Percentiles rank a stretch among this genome's conserved stretches.
phyloP scores from a whole-genome alignment of 2,329 filamentous ascomycete genomes.

The Verticillium nonalfalfae region DNA sequence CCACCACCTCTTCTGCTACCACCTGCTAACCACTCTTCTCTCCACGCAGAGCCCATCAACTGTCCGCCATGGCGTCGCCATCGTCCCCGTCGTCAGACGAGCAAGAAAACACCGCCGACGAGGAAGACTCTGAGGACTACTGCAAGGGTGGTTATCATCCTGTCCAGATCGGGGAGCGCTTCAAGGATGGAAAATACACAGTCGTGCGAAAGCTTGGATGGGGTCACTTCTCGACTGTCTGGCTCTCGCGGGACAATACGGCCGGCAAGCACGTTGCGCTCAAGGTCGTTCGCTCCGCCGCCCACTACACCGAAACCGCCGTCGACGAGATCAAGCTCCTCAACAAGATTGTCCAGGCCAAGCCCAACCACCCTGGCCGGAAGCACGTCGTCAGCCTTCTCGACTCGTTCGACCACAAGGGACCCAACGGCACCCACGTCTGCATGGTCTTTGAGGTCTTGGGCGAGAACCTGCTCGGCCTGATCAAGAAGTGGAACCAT shows the following conservation, averaged over 20 bases:
- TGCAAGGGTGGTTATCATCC: constrained; percentile 99
- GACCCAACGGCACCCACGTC: constrained; percentile 90
- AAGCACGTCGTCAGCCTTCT: constrained; percentile 93
- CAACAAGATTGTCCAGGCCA: constrained; percentile 93
- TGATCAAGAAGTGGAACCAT: constrained; percentile 99
- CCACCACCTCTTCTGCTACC: constrained; percentile 5
- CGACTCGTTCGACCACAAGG: constrained; percentile 96
- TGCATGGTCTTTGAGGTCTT: constrained; percentile 99
- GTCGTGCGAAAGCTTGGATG: constrained; percentile 94
- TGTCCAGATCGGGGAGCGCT: constrained; percentile 88
- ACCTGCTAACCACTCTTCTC: constrained; percentile 11
- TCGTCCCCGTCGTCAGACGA: constrained; percentile 73
- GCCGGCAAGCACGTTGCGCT: constrained; percentile 92
- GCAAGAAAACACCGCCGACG: constrained; percentile 89
- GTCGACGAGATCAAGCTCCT: constrained; percentile 98
- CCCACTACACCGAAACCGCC: constrained; percentile 97
- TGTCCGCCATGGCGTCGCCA: constrained; percentile 62
- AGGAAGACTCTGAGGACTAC: constrained; percentile 98
- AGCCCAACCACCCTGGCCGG: constrained; percentile 87
- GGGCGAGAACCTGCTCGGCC: constrained; percentile 85
- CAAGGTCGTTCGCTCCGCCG: constrained; percentile 95
- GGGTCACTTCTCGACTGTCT: constrained; percentile 99
- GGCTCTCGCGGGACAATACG: constrained; percentile 73
- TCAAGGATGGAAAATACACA: constrained; percentile 96
- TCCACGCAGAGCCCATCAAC: constrained; percentile 44